Percentiles rank a stretch among this genome's conserved stretches.
Conservation (phyloP, 352 stramenopile genomes). For the Globisporangium takayamanum region DNA sequence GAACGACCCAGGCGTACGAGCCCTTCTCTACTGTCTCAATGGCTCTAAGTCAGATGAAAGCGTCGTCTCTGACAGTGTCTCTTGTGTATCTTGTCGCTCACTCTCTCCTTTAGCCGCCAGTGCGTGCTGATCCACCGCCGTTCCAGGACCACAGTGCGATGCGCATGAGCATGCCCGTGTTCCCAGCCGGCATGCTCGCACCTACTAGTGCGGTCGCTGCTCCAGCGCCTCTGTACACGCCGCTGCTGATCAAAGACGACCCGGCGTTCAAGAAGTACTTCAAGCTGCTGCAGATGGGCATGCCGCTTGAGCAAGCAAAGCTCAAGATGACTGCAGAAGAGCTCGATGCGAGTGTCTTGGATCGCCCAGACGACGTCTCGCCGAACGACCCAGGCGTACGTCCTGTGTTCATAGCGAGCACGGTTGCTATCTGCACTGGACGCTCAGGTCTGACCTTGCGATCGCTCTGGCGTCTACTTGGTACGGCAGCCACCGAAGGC, state of each 20-base stretch:
- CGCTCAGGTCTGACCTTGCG: neutral
- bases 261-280: conserved; percentile 75
- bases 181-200: conserved; percentile 18
- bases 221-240: conserved; percentile 39
- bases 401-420: neutral
- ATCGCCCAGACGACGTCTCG: conserved; percentile 66
- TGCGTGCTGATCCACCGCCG: neutral
- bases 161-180: conserved; percentile 23
- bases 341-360: conserved; percentile 51
- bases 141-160: conserved; percentile 6
- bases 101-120: conserved; percentile 18
- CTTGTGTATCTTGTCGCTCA: neutral
- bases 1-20: conserved; percentile 72
- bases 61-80: neutral
- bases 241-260: conserved; percentile 72
- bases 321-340: conserved; percentile 77
- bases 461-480: neutral
- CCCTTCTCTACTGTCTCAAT: neutral
- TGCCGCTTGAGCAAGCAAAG: conserved; percentile 77
- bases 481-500: conserved; percentile 31
- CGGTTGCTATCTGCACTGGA: neutral
- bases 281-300: conserved; percentile 76
- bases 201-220: conserved; percentile 2
- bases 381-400: conserved; percentile 75
- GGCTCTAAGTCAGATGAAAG: too few species aligned